Evolutionary conservation across 106 monocot genomes (phyloP).

Genomic region (Triglochin maritima): DNA sequence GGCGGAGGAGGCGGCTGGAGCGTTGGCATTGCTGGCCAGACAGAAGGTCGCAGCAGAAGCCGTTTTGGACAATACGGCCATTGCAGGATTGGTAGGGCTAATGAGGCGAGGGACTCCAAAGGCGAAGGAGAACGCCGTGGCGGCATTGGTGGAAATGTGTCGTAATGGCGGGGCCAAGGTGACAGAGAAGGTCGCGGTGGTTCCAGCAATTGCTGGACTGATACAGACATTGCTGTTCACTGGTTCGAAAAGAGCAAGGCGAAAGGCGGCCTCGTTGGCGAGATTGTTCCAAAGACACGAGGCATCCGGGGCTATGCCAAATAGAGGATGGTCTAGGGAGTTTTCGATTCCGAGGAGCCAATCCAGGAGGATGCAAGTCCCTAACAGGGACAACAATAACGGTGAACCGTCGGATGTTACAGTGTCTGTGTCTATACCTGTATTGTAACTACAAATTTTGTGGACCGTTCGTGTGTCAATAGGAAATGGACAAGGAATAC

Average conservation of each 20-base stretch:
- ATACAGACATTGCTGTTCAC: slow-evolving; percentile 34
- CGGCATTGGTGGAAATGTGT: slow-evolving; percentile 46
- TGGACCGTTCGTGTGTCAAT: neutral
- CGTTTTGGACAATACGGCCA: slow-evolving; percentile 15
- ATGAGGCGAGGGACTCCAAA: slow-evolving; percentile 53
- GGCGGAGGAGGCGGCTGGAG: slow-evolving; percentile 67
- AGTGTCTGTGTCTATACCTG: neutral
- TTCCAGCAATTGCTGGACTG: slow-evolving; percentile 27
- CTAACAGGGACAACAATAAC: neutral
- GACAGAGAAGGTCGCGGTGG: slow-evolving; percentile 26
- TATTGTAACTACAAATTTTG: neutral
- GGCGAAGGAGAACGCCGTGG: slow-evolving; percentile 53
- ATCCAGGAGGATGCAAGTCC: neutral
- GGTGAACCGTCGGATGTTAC: neutral
- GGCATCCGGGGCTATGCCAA: neutral
- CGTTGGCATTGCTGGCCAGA: slow-evolving; percentile 47
- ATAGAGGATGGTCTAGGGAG: slow-evolving; percentile 3
- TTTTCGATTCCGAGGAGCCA: neutral
- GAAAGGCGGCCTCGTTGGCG: slow-evolving; percentile 40
- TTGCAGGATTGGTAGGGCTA: slow-evolving; percentile 29
- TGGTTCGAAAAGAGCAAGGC: slow-evolving; percentile 46
- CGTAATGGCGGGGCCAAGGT: slow-evolving; percentile 23
- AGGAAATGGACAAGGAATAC: neutral
- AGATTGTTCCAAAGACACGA: slow-evolving; percentile 30
- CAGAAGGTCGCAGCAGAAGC: slow-evolving; percentile 16